These are phyloP conservation scores for Irpex rosettiformis DNA, from an alignment of 1,284 basidiomycete species.

Conservation along the genomic window DNA sequence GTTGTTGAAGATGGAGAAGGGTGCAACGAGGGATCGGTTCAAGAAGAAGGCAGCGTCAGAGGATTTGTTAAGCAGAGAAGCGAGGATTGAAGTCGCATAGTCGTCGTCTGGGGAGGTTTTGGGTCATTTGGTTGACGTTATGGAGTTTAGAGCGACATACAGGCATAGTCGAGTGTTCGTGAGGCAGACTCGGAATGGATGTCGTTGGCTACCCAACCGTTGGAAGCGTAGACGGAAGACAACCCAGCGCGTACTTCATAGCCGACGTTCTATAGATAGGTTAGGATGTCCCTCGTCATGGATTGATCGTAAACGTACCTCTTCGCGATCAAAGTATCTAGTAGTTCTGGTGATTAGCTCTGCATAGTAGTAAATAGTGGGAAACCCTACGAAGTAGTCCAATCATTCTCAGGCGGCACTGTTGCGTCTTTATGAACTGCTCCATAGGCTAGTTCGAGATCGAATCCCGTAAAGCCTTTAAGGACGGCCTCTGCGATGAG, in stretches of 20 bases:
- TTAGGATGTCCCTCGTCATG: no score
- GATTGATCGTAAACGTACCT: no score
- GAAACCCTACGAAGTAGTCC: slow-evolving; percentile 43
- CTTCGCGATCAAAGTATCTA: slow-evolving; percentile 73
- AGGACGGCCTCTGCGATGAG: slow-evolving; percentile 76
- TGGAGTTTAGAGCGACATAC: no score
- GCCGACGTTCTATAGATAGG: slow-evolving; percentile 66
- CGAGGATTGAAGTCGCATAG: slow-evolving; percentile 67
- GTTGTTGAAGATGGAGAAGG: slow-evolving; percentile 69
- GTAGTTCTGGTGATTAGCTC: not conserved
- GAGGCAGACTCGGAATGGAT: slow-evolving; percentile 78
- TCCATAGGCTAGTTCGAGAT: slow-evolving; percentile 64
- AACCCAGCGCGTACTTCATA: slow-evolving; percentile 82
- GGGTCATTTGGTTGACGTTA: no score
- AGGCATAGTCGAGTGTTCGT: slow-evolving; percentile 76
- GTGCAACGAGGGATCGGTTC: slow-evolving; percentile 51
- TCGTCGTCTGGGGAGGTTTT: slow-evolving; percentile 61
- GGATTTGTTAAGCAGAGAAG: slow-evolving; percentile 46
- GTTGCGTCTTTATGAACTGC: slow-evolving; percentile 77
- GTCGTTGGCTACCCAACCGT: slow-evolving; percentile 79
- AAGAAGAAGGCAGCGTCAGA: slow-evolving; percentile 49
- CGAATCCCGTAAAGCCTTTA: slow-evolving; percentile 62
- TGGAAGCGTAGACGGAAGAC: slow-evolving; percentile 59
- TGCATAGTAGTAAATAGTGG: not conserved
- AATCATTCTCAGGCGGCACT: slow-evolving; percentile 63